Evolutionary conservation across 371 early-diverging fungal species (phyloP).

Genomic region (Mucor saturninus): DNA sequence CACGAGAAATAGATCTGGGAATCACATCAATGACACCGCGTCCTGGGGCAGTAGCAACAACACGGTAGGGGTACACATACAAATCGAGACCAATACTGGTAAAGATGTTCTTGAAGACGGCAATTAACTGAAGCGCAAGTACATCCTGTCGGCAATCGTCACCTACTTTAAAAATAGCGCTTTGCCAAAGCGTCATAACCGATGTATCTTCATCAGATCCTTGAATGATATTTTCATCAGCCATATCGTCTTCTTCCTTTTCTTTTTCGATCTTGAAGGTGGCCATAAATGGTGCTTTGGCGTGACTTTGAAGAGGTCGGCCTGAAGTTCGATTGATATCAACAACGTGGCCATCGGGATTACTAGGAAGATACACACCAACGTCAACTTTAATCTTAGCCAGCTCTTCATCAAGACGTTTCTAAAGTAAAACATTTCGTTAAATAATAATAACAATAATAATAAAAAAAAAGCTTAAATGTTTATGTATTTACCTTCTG

Average conservation of each 20-base stretch:
- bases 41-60: constrained; percentile 97
- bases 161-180: constrained; percentile 99
- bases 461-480: not conserved
- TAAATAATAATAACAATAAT: not conserved
- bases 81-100: constrained; percentile 89
- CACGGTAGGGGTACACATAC: constrained; percentile 97
- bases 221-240: constrained; percentile 44
- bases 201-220: constrained; percentile 30
- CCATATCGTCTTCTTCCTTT: constrained; percentile 43
- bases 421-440: constrained; percentile 23
- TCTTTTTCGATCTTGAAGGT: constrained; percentile 91
- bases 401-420: constrained; percentile 94
- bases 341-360: constrained; percentile 94
- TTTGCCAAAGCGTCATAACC: constrained; percentile 57
- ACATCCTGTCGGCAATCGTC: constrained; percentile 99
- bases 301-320: constrained; percentile 96
- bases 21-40: constrained; percentile 99
- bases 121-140: constrained; percentile 97
- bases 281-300: constrained; percentile 99
- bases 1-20: constrained; percentile 96
- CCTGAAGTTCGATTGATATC: constrained; percentile 97
- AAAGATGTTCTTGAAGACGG: constrained; percentile 98
- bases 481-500: constrained; percentile 48
- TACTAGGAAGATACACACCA: constrained; percentile 98
- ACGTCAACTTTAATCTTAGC: constrained; percentile 91